Evolutionary conservation across 73 alveolate species (phyloP).

Genomic region (Urostyla sp.): DNA sequence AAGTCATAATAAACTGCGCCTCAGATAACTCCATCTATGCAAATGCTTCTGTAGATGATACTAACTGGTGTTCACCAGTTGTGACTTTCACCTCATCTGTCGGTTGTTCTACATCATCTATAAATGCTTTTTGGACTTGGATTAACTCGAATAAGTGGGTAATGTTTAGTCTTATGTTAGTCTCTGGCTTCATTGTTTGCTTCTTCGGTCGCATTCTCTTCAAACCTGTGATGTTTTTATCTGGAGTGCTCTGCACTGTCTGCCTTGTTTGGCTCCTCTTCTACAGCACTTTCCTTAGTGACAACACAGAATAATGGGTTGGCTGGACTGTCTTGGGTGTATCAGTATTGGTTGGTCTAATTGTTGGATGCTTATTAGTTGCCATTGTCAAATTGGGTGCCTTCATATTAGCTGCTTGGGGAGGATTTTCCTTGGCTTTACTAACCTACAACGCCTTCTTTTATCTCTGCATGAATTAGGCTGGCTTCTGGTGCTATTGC

Average conservation of each 20-base stretch:
- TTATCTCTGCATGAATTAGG: slow-evolving; percentile 46
- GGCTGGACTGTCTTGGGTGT: slow-evolving; percentile 67
- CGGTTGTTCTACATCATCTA: slow-evolving; percentile 52
- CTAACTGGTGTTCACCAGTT: slow-evolving; percentile 31
- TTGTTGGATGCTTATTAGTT: slow-evolving; percentile 55
- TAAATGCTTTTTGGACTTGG: slow-evolving; percentile 63
- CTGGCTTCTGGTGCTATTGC: slow-evolving; percentile 60
- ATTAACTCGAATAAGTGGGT: slow-evolving; percentile 45
- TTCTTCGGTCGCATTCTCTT: slow-evolving; percentile 59
- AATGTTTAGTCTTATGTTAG: slow-evolving; percentile 29
- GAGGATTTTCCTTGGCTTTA: slow-evolving; percentile 58
- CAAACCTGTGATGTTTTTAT: slow-evolving; percentile 50
- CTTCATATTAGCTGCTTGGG: slow-evolving; percentile 68
- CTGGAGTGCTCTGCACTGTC: slow-evolving; percentile 43
- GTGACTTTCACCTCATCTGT: background rate
- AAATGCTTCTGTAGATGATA: background rate
- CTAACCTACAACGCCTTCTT: slow-evolving; percentile 62
- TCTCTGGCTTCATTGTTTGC: slow-evolving; percentile 47
- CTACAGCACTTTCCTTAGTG: slow-evolving; percentile 59
- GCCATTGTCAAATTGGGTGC: slow-evolving; percentile 62
- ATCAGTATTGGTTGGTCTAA: slow-evolving; percentile 51
- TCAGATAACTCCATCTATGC: too few relatives aligned
- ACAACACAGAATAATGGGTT: slow-evolving; percentile 59
- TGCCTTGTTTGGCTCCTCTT: slow-evolving; percentile 46
- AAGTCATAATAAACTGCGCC: background rate